Evolutionary conservation across 192 early-diverging fungal genomes (phyloP).

Genomic region (Haplosporangium gracile): DNA sequence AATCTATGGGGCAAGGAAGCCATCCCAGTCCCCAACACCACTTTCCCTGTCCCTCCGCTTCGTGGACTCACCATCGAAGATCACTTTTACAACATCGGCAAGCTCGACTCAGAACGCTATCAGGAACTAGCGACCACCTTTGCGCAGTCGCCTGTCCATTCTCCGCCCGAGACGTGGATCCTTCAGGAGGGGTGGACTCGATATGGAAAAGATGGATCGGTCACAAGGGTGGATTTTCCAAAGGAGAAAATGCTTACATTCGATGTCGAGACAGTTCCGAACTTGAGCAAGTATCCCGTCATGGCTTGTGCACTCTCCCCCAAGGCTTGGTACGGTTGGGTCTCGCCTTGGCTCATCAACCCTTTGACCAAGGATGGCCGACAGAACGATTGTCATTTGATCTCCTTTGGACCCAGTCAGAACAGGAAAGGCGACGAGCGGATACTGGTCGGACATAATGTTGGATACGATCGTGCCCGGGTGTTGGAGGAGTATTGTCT

Average conservation of each 20-base stretch:
- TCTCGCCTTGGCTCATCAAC: conserved; percentile 79
- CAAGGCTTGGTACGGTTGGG: conserved; percentile 93
- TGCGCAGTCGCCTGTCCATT: conserved; percentile 56
- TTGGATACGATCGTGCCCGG: conserved; percentile 91
- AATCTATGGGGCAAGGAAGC: conserved; percentile 68
- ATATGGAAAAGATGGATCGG: conserved; percentile 68
- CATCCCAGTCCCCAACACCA: conserved; percentile 49
- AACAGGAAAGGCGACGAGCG: conserved; percentile 27
- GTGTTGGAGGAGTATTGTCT: conserved; percentile 88
- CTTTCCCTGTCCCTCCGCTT: conserved; percentile 54
- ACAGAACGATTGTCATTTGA: conserved; percentile 35
- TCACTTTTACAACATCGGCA: conserved; percentile 84
- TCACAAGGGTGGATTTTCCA: conserved; percentile 61
- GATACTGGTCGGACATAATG: conserved; percentile 88
- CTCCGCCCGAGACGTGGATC: conserved; percentile 67
- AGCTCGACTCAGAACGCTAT: conserved; percentile 71
- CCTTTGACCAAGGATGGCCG: conserved; percentile 16
- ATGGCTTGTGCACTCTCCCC: conserved; percentile 84
- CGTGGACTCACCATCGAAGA: conserved; percentile 70
- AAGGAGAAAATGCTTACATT: conserved; percentile 81
- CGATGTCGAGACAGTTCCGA: conserved; percentile 87
- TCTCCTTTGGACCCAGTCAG: conserved; percentile 39
- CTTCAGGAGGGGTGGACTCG: conserved; percentile 83
- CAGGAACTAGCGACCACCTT: conserved; percentile 65
- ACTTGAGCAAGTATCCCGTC: conserved; percentile 78